Base-by-base conservation (phyloP, 805 yeast species). In the Debaryomyces castellii region DNA sequence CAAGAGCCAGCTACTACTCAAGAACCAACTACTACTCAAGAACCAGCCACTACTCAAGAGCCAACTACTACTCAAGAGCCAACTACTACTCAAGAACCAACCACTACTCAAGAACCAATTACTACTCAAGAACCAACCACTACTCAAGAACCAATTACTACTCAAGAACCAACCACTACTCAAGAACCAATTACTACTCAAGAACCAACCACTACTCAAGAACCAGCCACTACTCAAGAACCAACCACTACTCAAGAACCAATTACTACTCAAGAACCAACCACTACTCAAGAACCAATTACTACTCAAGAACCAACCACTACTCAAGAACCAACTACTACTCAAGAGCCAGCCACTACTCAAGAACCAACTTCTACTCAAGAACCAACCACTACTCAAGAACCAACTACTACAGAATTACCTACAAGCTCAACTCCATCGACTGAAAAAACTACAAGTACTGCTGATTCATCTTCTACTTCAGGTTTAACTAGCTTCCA, bases 401-500 rank as follows among this genome's bases (percentile, higher is more conserved):
- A 57, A 7, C 4, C 55, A 7, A 36, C 53, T 22, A 22, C 28
- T 11, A n/a, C n/a, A n/a, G n/a, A n/a, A n/a, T n/a, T n/a, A n/a
- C n/a, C n/a, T n/a, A n/a, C n/a, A n/a, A n/a, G n/a, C n/a, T 25
- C 51, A 20, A 32, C 55, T 17, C 14, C 57, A 12, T 27, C 57
- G 9, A 22, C 49, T 5, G 10, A 30, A 30, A 17, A 30, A 30
- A 30, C 33, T 10, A n/a, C 33, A 18, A 50, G 6, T 24, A 37
- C 63, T 9, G 21, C 55, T 17, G 16, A 60, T 20, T 41, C 58
- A 17, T n/a, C 58, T 24, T 40, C 54, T 5, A 4, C 59, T 12
- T 36, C 58, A 20, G 47, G 47, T 9, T 39, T 46, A 40, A 39
- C 52, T 5, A 48, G 45, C 18, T 66, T 66, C 43, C 60, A 66